These are phyloP conservation scores for Thelephora terrestris DNA, from an alignment of 1,284 basidiomycete species.

Conservation along the genomic window DNA sequence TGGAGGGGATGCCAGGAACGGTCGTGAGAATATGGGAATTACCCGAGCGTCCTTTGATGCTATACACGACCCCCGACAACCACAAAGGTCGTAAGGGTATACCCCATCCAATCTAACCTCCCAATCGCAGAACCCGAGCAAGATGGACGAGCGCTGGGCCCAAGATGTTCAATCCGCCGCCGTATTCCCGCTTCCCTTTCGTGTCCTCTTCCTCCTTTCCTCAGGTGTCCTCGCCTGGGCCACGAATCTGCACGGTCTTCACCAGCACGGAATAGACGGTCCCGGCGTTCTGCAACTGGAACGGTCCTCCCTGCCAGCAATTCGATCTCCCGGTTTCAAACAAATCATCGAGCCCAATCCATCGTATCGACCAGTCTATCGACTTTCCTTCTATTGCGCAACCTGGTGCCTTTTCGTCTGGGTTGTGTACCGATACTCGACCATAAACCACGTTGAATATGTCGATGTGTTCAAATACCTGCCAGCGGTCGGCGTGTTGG, in stretches of 20 bases:
- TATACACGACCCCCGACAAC: too few species aligned
- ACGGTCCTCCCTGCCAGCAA: conserved; percentile 24
- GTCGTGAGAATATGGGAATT: too few species aligned
- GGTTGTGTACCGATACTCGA: conserved; percentile 52
- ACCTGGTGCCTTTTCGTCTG: conserved; percentile 54
- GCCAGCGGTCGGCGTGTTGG: conserved; percentile 58
- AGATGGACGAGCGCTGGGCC: not conserved
- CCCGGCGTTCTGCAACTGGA: conserved; percentile 53
- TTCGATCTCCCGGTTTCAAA: conserved; percentile 21
- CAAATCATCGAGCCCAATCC: conserved; percentile 25
- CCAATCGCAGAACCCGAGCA: too few species aligned
- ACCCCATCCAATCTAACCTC: too few species aligned
- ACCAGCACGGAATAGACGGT: conserved; percentile 66
- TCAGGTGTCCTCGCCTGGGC: conserved; percentile 38
- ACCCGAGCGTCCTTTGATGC: too few species aligned
- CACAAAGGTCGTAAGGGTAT: too few species aligned
- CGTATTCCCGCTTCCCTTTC: conserved; percentile 27
- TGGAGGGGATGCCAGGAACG: conserved; percentile 5
- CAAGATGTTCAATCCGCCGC: conserved; percentile 12
- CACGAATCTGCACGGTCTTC: conserved; percentile 77
- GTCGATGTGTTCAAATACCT: conserved; percentile 73
- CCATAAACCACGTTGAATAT: conserved; percentile 40
- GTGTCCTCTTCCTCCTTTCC: conserved; percentile 30
- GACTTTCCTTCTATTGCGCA: conserved; percentile 50
- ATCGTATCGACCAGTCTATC: conserved; percentile 59